Evolutionary conservation across 495 filamentous ascomycete species (phyloP), one percentile per base, ranked within the genome.

Genomic region (Staphylotrichum longicolle): DNA sequence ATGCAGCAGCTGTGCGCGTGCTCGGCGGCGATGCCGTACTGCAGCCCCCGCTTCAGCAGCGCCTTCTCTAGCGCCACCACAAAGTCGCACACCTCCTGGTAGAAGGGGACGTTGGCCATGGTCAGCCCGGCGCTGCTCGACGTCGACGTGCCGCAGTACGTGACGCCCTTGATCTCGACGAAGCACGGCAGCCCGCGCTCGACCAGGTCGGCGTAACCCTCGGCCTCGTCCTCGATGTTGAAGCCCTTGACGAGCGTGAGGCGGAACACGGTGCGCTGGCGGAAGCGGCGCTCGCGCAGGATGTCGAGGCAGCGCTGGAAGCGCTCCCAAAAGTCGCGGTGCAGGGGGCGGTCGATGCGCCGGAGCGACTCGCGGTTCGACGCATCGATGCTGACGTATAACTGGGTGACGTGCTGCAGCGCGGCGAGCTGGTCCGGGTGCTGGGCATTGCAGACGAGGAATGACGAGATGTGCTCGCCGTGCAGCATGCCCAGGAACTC

Each of bases 391-490:
- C 86, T 91, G 62, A 98, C 93, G 74, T 98, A 98, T 4, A 98
- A 81, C 70, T 98, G 93, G 0, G 93, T 98, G 39, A 96, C 92
- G 41, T 85, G 89, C 57, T 86, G 75, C 32, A 98, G 78, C 0
- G 87, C 81, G 10, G 88, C 89, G 32, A 98, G 85, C 68, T 97
- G 90, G 41, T 92, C 91, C 10, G 93, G 93, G 72, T 98, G 93
- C 69, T 98, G 93, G n/a, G 93, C 93, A 72, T 98, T 98, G 78
- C 93, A 98, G 53, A 98, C 93, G 0, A 98, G 81, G 79, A 98
- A 98, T 49, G 87, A 93, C 14, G 90, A 95, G 66, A 98, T 96
- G 70, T 84, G 89, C 70, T 94, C 89, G 20, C 67, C 75, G 75
- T 98, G 93, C 60, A 98, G 78, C 76, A 96, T 78, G 45, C 79